Conservation (phyloP, 2,329 filamentous ascomycete species). For the Xylaria sp. region DNA sequence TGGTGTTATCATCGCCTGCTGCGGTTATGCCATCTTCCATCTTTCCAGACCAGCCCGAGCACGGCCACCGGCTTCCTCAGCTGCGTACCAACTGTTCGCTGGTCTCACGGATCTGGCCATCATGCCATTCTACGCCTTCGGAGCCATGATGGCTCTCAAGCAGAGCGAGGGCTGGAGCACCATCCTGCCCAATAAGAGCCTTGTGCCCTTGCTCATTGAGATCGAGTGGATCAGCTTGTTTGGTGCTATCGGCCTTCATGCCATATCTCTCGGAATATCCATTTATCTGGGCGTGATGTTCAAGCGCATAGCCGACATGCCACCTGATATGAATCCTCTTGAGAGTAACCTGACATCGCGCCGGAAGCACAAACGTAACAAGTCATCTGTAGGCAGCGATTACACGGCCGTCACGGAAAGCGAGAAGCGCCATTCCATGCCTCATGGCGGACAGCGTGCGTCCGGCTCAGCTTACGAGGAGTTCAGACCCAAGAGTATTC, state of each 20-base stretch:
- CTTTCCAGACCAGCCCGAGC: constrained; percentile 63
- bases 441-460: constrained; percentile 38
- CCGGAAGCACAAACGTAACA: constrained; percentile 66
- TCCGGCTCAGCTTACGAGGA: constrained; percentile 43
- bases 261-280: constrained; percentile 64
- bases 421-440: constrained; percentile 56
- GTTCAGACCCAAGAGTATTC: constrained; percentile 52
- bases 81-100: constrained; percentile 85
- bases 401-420: constrained; percentile 39
- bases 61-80: constrained; percentile 72
- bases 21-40: constrained; percentile 75
- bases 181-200: constrained; percentile 52
- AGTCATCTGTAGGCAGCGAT: constrained; percentile 48
- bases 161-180: constrained; percentile 58
- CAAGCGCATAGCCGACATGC: constrained; percentile 72
- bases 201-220: constrained; percentile 56
- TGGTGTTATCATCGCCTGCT: constrained; percentile 66
- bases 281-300: constrained; percentile 74
- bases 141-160: constrained; percentile 42
- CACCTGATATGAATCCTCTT: constrained; percentile 92
- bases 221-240: constrained; percentile 65
- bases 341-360: constrained; percentile 78
- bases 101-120: constrained; percentile 61
- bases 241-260: constrained; percentile 60
- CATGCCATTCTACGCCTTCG: constrained; percentile 53